A percentile compares a stretch with the other conserved stretches of the same genome.
Conservation (phyloP, 2,329 filamentous ascomycete genomes). For the Neofusicoccum laricinum region DNA sequence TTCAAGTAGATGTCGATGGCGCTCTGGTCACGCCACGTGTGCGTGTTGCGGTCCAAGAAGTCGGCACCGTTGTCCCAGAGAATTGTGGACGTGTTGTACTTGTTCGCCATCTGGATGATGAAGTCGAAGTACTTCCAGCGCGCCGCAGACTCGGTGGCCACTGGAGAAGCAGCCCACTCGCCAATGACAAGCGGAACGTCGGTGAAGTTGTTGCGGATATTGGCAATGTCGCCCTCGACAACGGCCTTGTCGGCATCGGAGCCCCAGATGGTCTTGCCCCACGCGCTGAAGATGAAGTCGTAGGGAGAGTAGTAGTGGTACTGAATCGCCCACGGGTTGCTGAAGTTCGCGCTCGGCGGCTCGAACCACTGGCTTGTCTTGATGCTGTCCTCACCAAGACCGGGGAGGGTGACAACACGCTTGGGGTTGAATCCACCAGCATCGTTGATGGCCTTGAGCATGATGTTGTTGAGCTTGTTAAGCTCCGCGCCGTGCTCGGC, state of each 20-base stretch:
- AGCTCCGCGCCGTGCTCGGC: constrained; percentile 49
- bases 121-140: constrained; percentile 59
- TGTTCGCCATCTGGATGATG: constrained; percentile 48
- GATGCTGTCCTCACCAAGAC: constrained; percentile 49
- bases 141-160: constrained; percentile 53
- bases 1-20: constrained; percentile 49
- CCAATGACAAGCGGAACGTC: constrained; percentile 56
- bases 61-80: constrained; percentile 62
- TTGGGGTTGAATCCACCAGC: constrained; percentile 56
- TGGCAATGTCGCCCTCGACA: constrained; percentile 49
- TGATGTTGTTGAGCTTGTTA: constrained; percentile 57
- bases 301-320: constrained; percentile 61
- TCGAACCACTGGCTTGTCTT: constrained; percentile 57
- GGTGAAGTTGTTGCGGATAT: constrained; percentile 54
- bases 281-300: constrained; percentile 42
- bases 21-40: constrained; percentile 51
- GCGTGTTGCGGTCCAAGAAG: constrained; percentile 50
- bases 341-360: constrained; percentile 43
- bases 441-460: constrained; percentile 52
- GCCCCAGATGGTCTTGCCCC: constrained; percentile 62
- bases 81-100: constrained; percentile 51
- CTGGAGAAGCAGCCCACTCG: constrained; percentile 54
- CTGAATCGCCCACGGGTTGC: constrained; percentile 59
- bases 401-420: constrained; percentile 56
- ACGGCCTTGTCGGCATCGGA: constrained; percentile 52